Evolutionary conservation across 345 rosid species (phyloP).

Genomic region (Boechera stricta): DNA sequence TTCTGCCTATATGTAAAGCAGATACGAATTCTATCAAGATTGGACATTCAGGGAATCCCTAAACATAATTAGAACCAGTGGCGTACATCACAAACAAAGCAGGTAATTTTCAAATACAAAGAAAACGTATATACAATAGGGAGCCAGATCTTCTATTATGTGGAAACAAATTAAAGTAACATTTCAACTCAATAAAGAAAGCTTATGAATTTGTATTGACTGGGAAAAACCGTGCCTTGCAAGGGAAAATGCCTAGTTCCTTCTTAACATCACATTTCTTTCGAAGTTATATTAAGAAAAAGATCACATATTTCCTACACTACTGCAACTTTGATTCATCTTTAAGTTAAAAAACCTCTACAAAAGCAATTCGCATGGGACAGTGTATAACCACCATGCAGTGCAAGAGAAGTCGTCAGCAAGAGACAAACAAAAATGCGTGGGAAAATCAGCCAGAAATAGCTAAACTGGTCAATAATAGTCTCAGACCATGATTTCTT

Average conservation of each 20-base stretch:
- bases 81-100: slow-evolving; percentile 29
- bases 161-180: slow-evolving; percentile 17
- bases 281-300: slow-evolving; percentile 21
- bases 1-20: slow-evolving; percentile 73
- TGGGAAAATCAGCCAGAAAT: slow-evolving; percentile 17
- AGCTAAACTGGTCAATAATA: slow-evolving; percentile 26
- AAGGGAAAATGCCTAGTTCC: slow-evolving; percentile 20
- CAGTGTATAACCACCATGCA: slow-evolving; percentile 14
- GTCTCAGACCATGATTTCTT: slow-evolving; percentile 31
- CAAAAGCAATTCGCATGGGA: slow-evolving; percentile 19
- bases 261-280: slow-evolving; percentile 14
- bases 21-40: slow-evolving; percentile 22
- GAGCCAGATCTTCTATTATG: slow-evolving; percentile 26
- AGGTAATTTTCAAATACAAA: slow-evolving; percentile 21
- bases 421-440: slow-evolving; percentile 11
- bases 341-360: slow-evolving; percentile 27
- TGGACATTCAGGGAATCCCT: slow-evolving; percentile 18
- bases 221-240: neutral
- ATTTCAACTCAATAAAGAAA: slow-evolving; percentile 29
- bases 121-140: slow-evolving; percentile 19
- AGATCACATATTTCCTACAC: slow-evolving; percentile 24
- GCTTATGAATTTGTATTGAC: slow-evolving; percentile 17
- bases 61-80: slow-evolving; percentile 34
- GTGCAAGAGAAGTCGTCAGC: slow-evolving; percentile 24
- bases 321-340: slow-evolving; percentile 25